phyloP scores from a whole-genome alignment of 2,329 filamentous ascomycete species.

The Fonsecaea monophora region DNA sequence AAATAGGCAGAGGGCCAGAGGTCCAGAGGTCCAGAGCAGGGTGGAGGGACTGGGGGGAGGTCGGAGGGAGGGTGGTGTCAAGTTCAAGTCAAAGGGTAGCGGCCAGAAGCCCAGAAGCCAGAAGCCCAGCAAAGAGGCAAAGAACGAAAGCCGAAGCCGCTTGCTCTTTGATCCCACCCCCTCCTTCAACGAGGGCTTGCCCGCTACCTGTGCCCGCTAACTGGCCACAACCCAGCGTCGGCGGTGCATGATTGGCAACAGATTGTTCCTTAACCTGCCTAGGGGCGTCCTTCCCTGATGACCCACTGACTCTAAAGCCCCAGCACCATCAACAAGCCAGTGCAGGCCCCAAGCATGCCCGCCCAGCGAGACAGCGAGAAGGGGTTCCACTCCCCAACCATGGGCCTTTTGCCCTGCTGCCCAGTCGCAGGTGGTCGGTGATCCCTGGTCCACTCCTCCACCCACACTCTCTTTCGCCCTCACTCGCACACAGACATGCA shows the following conservation, averaged over 20 bases:
- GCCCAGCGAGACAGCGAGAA: neutral
- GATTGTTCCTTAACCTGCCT: constrained; percentile 23
- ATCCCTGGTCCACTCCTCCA: constrained; percentile 14
- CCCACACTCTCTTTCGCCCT: constrained; percentile 19
- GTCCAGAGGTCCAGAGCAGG: constrained; percentile 11
- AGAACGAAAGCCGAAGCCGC: constrained; percentile 19
- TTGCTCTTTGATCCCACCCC: constrained; percentile 11
- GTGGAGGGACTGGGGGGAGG: constrained; percentile 8
- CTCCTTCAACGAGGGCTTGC: constrained; percentile 7
- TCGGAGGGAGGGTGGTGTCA: neutral
- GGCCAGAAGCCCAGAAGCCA: constrained; percentile 20
- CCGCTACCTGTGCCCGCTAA: constrained; percentile 10
- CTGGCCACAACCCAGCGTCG: constrained; percentile 8
- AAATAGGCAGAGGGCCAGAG: constrained; percentile 21
- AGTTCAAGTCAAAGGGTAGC: constrained; percentile 6
- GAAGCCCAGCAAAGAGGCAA: constrained; percentile 10
- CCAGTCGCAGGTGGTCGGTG: constrained; percentile 6
- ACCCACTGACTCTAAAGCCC: constrained; percentile 12
- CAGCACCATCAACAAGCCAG: neutral
- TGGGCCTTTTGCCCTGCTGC: constrained; percentile 8
- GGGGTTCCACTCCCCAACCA: constrained; percentile 13
- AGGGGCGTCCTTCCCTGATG: constrained; percentile 12
- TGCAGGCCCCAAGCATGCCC: neutral
- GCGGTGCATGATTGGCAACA: constrained; percentile 26
- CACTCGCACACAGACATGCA: neutral